phyloP scores from a whole-genome alignment of 345 rosid species.

The Lepidium sativum region DNA sequence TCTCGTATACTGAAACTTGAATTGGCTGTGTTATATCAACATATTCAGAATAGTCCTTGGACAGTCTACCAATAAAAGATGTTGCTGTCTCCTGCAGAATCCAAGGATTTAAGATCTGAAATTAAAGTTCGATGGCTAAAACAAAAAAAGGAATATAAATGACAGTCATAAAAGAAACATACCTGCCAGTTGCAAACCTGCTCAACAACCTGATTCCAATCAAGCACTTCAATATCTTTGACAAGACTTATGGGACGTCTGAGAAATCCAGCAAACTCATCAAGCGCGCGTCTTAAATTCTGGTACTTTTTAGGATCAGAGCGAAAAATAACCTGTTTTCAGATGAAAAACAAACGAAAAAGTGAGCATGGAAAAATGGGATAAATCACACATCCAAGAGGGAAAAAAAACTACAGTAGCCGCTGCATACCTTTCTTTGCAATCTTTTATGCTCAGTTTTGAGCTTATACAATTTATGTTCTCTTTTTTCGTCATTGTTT shows the following conservation, averaged over 20 bases:
- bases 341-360: conserved; percentile 6
- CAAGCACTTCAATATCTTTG: conserved; percentile 31
- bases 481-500: conserved; percentile 36
- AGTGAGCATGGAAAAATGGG: conserved; percentile 1
- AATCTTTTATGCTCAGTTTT: conserved; percentile 40
- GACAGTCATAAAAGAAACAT: not conserved
- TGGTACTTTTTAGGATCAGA: conserved; percentile 54
- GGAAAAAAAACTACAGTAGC: not conserved
- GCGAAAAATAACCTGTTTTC: conserved; percentile 68
- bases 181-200: conserved; percentile 86
- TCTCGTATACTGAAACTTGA: conserved; percentile 89
- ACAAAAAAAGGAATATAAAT: not conserved
- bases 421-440: conserved; percentile 53
- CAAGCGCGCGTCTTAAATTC: conserved; percentile 51
- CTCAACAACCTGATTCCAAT: conserved; percentile 42
- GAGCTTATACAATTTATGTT: conserved; percentile 37
- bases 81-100: conserved; percentile 62
- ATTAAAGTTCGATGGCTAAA: not conserved
- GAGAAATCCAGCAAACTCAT: conserved; percentile 50
- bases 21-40: conserved; percentile 72
- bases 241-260: conserved; percentile 35
- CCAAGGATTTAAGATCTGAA: conserved; percentile 14
- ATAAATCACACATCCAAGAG: not conserved
- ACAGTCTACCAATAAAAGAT: conserved; percentile 49
- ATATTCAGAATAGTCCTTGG: conserved; percentile 56